Evolutionary conservation across 2,329 filamentous ascomycete species (phyloP).

Genomic region (Teratosphaeria viscida): DNA sequence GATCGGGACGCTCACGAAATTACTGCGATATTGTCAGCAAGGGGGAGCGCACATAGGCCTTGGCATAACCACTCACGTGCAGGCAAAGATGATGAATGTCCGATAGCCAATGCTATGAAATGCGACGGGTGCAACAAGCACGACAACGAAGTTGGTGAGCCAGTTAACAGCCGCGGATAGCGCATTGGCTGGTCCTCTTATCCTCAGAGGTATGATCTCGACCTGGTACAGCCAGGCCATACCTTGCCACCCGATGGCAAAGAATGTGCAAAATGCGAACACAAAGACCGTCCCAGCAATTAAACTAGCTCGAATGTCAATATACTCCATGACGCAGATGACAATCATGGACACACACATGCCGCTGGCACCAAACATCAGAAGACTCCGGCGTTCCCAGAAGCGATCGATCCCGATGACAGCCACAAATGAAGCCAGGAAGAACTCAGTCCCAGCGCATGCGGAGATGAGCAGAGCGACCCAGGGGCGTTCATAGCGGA

Average conservation of each 20-base stretch:
- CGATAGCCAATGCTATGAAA: constrained; percentile 46
- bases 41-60: neutral
- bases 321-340: constrained; percentile 5
- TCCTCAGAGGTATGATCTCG: constrained; percentile 14
- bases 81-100: constrained; percentile 40
- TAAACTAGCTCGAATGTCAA: neutral
- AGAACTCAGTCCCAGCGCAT: constrained; percentile 44
- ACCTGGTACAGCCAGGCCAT: constrained; percentile 13
- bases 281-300: constrained; percentile 17
- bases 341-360: constrained; percentile 19
- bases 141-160: constrained; percentile 53
- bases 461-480: constrained; percentile 33
- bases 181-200: constrained; percentile 25
- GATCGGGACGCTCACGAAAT: constrained; percentile 4
- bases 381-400: constrained; percentile 50
- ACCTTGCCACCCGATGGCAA: constrained; percentile 15
- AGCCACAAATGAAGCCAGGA: constrained; percentile 38
- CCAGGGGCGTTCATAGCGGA: constrained; percentile 32
- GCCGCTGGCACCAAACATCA: constrained; percentile 52
- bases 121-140: constrained; percentile 55
- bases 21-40: constrained; percentile 1
- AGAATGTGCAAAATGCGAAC: constrained; percentile 14
- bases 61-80: constrained; percentile 11
- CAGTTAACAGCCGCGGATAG: constrained; percentile 44
- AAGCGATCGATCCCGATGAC: constrained; percentile 41